phyloP scores from a whole-genome alignment of 2,329 filamentous ascomycete genomes.

The Pyricularia pennisetigena region DNA sequence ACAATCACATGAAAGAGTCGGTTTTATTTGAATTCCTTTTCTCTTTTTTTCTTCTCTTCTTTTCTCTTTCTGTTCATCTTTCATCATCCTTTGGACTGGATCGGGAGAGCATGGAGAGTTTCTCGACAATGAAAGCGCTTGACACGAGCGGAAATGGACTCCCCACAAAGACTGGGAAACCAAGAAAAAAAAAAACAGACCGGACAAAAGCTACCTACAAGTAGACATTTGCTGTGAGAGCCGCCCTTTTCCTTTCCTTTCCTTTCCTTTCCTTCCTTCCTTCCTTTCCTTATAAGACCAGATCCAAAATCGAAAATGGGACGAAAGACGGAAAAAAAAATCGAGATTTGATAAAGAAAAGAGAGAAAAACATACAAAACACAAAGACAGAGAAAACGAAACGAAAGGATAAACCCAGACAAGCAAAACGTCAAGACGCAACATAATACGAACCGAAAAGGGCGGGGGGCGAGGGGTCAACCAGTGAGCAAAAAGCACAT shows the following conservation, averaged over 20 bases:
- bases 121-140: not conserved
- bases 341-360: not conserved
- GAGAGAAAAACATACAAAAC: not conserved
- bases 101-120: not conserved
- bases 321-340: not conserved
- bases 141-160: not conserved
- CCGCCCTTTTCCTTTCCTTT: not conserved
- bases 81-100: not conserved
- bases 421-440: not conserved
- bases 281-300: not conserved
- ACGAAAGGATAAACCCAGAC: not conserved
- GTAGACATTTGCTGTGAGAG: not conserved
- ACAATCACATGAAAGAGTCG: not conserved
- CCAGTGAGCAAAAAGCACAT: not conserved
- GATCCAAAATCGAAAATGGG: constrained; percentile 1
- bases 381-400: not conserved
- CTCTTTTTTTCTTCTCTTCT: not conserved
- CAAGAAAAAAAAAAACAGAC: not conserved
- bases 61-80: not conserved
- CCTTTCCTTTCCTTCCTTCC: not conserved
- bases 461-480: not conserved
- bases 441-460: not conserved
- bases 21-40: not conserved
- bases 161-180: not conserved
- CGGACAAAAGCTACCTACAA: not conserved